Percentiles rank a stretch among this genome's conserved stretches.
Conservation (phyloP, 2,329 filamentous ascomycete genomes). For the Mycosphaerella sp. region DNA sequence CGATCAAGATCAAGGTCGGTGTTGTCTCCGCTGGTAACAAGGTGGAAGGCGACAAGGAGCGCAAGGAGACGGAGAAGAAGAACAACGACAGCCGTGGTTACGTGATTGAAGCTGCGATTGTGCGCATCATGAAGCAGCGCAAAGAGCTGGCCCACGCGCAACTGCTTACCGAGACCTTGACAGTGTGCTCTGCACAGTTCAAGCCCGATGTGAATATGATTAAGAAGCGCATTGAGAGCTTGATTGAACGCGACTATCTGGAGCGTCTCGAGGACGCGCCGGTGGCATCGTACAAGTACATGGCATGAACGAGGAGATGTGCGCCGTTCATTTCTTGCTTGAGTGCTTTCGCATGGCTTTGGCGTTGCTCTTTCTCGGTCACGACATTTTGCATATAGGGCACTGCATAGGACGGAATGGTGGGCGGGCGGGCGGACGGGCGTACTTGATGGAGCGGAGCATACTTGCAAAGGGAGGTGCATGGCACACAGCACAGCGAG, state of each 20-base stretch:
- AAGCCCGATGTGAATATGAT: conserved; percentile 70
- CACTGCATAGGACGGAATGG: background rate
- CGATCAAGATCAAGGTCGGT: conserved; percentile 82
- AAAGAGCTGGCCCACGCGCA: conserved; percentile 64
- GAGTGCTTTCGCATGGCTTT: background rate
- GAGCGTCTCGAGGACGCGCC: conserved; percentile 63
- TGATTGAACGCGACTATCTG: conserved; percentile 71
- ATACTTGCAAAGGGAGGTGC: background rate
- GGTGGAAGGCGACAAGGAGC: conserved; percentile 65
- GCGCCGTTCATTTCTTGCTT: background rate
- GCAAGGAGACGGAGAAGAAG: conserved; percentile 66
- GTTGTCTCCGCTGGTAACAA: conserved; percentile 75
- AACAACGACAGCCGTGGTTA: conserved; percentile 65
- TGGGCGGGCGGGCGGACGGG: too few relatives aligned
- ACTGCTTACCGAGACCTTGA: conserved; percentile 64
- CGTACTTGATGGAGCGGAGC: background rate
- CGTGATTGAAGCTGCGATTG: conserved; percentile 68
- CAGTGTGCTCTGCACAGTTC: conserved; percentile 63
- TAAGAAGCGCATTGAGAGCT: conserved; percentile 72
- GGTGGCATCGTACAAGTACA: conserved; percentile 61
- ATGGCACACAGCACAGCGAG: conserved; percentile 4
- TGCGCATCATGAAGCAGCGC: conserved; percentile 81
- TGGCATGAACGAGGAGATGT: conserved; percentile 42
- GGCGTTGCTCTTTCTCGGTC: background rate
- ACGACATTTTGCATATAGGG: background rate